phyloP scores from a whole-genome alignment of 208 protist genomes.

The Trypanosoma avium region DNA sequence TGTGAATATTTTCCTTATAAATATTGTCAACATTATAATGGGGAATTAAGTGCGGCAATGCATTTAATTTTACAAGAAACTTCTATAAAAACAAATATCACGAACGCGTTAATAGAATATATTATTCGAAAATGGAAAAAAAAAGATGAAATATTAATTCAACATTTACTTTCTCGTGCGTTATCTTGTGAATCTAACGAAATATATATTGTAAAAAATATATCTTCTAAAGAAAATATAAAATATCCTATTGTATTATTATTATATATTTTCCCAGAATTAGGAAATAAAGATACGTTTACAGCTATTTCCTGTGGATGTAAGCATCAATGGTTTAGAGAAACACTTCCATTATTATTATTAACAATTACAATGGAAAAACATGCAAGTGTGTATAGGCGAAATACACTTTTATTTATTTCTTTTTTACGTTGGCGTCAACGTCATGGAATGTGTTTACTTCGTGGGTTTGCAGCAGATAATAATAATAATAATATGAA shows the following conservation, averaged over 20 bases:
- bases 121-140: slow-evolving; percentile 19
- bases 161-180: slow-evolving; percentile 14
- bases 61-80: slow-evolving; percentile 5
- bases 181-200: neutral
- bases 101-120: slow-evolving; percentile 17
- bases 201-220: neutral
- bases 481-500: too few species aligned
- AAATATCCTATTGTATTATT: slow-evolving; percentile 17
- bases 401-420: slow-evolving; percentile 16
- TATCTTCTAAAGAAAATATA: neutral
- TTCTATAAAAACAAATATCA: slow-evolving; percentile 4
- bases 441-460: slow-evolving; percentile 50
- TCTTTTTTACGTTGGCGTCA: slow-evolving; percentile 44
- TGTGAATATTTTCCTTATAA: slow-evolving; percentile 21
- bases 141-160: neutral
- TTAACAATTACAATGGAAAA: slow-evolving; percentile 33
- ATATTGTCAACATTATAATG: slow-evolving; percentile 30
- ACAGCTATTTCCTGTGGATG: slow-evolving; percentile 34
- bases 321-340: slow-evolving; percentile 59
- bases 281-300: neutral
- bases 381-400: slow-evolving; percentile 38
- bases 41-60: slow-evolving; percentile 25
- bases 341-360: slow-evolving; percentile 47
- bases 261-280: slow-evolving; percentile 35
- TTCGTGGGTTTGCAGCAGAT: slow-evolving; percentile 20